Evolutionary conservation across 306 rosid genomes (phyloP).

Genomic region (Casuarina equisetifolia): DNA sequence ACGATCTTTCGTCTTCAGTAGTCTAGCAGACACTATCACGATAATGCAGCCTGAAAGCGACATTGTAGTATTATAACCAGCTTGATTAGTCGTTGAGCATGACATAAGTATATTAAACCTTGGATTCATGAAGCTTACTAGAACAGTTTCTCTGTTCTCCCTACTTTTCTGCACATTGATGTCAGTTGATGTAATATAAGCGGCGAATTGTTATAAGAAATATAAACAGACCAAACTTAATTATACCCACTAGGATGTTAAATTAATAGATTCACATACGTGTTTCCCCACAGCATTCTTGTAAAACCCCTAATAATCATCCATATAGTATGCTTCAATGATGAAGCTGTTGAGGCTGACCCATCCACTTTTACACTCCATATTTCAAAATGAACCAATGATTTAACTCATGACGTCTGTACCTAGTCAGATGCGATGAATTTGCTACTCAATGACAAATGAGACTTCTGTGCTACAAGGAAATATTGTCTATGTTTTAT

Average conservation of each 20-base stretch:
- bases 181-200: conserved; percentile 30
- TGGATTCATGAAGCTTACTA: background rate
- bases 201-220: conserved; percentile 8
- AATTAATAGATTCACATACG: conserved; percentile 12
- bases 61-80: background rate
- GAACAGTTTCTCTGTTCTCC: background rate
- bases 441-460: conserved; percentile 13
- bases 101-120: background rate
- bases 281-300: background rate
- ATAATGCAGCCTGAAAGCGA: background rate
- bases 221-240: background rate
- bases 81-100: conserved; percentile 20
- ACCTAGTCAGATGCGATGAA: conserved; percentile 35
- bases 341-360: conserved; percentile 19
- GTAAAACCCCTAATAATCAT: background rate
- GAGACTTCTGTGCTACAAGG: background rate
- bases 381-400: conserved; percentile 36
- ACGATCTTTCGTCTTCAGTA: conserved; percentile 21
- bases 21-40: background rate
- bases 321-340: conserved; percentile 14
- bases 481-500: background rate
- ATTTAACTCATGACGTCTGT: conserved; percentile 28
- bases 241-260: background rate
- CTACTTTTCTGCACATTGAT: background rate
- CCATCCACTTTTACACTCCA: conserved; percentile 22